Conservation (phyloP, 345 rosid species). For the Sisymbrium irio region DNA sequence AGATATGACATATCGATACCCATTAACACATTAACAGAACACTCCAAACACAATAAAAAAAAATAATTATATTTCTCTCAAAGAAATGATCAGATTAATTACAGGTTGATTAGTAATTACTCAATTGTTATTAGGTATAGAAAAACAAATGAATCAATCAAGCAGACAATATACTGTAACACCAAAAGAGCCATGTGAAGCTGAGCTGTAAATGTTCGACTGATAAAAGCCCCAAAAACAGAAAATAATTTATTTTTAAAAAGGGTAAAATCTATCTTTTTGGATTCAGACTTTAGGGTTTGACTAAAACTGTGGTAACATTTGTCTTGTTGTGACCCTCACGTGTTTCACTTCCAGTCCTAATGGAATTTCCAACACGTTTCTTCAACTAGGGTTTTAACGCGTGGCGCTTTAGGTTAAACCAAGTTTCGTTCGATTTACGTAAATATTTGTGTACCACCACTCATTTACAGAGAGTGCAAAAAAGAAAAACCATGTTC, state of each 20-base stretch:
- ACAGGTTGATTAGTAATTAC: background rate
- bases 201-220: conserved; percentile 41
- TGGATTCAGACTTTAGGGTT: conserved; percentile 36
- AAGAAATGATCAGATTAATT: background rate
- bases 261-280: conserved; percentile 19
- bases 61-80: background rate
- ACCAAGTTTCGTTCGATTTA: background rate
- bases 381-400: conserved; percentile 22
- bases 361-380: conserved; percentile 28
- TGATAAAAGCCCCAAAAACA: conserved; percentile 31
- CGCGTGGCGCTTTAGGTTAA: conserved; percentile 18
- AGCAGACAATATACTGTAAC: conserved; percentile 27
- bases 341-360: conserved; percentile 30
- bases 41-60: background rate
- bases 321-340: conserved; percentile 30
- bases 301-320: conserved; percentile 19
- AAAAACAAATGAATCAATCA: conserved; percentile 11
- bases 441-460: background rate
- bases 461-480: background rate
- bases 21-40: background rate
- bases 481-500: conserved; percentile 5
- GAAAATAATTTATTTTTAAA: background rate
- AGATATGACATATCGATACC: background rate
- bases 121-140: background rate
- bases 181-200: conserved; percentile 42